Percentiles rank a stretch among this genome's conserved stretches.
Conservation (phyloP, 257 asterid genomes). For the Ophiorrhiza pumila region DNA sequence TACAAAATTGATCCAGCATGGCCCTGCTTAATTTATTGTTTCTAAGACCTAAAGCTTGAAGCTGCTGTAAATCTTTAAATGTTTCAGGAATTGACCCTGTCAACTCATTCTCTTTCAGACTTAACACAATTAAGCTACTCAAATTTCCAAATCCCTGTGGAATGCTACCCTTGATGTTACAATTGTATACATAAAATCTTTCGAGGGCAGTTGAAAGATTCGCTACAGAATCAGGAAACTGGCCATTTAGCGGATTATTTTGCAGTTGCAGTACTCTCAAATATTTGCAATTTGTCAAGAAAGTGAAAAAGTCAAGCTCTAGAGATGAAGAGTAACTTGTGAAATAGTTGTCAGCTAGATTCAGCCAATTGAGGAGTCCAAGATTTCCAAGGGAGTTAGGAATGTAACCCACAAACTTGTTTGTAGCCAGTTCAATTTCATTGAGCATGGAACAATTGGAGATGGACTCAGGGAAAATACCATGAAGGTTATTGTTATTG, state of each 20-base stretch:
- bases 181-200: background rate
- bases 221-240: background rate
- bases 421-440: background rate
- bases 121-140: background rate
- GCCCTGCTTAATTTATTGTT: background rate
- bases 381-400: conserved; percentile 2
- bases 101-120: background rate
- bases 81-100: background rate
- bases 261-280: background rate
- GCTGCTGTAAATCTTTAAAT: background rate
- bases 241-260: background rate
- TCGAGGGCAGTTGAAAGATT: background rate
- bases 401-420: background rate
- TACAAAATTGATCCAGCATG: background rate
- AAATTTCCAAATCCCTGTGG: background rate
- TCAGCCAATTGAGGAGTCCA: background rate
- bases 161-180: background rate
- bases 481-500: too few species aligned
- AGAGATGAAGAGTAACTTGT: background rate
- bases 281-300: background rate
- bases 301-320: background rate
- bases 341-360: background rate
- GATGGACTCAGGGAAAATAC: background rate
- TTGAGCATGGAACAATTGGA: background rate
- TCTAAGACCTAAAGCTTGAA: background rate